Percentiles rank a stretch among this genome's conserved stretches.
Conservation (phyloP, 1,284 basidiomycete species). For the Trichosporon ovoides region DNA sequence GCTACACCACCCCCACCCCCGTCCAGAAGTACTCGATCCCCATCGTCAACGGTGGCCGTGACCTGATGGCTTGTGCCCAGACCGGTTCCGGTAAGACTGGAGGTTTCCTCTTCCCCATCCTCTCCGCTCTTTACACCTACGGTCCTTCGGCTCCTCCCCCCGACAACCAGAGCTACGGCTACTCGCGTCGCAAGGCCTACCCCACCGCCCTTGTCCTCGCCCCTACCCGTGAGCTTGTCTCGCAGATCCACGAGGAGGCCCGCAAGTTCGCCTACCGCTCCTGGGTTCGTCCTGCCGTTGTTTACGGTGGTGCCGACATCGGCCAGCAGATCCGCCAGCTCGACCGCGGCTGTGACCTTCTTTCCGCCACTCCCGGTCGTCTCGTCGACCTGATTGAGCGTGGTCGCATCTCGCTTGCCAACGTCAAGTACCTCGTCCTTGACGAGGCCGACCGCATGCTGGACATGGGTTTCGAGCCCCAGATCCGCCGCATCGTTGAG, state of each 20-base stretch:
- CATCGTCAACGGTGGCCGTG: conserved; percentile 82
- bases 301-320: conserved; percentile 99
- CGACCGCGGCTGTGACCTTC: conserved; percentile 93
- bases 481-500: conserved; percentile 96
- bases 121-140: conserved; percentile 83
- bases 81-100: conserved; percentile 99
- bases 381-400: conserved; percentile 98
- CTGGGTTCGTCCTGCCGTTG: conserved; percentile 97
- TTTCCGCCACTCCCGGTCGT: conserved; percentile 97
- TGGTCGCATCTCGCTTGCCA: conserved; percentile 90
- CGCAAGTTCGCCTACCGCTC: conserved; percentile 99
- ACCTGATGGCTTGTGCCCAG: conserved; percentile 99
- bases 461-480: conserved; percentile 99
- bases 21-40: conserved; percentile 99
- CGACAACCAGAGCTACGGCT: conserved; percentile 51
- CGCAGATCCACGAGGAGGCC: conserved; percentile 98
- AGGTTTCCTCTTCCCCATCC: conserved; percentile 98
- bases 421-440: conserved; percentile 95
- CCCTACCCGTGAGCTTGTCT: conserved; percentile 96
- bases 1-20: conserved; percentile 91
- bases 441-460: conserved; percentile 99
- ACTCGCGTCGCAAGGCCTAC: conserved; percentile 81
- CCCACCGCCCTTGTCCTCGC: conserved; percentile 95
- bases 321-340: conserved; percentile 88
- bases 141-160: conserved; percentile 67